A percentile compares a stretch with the other conserved stretches of the same genome.
Conservation (phyloP, 139 green algal genomes). For the Chlorella sp. region DNA sequence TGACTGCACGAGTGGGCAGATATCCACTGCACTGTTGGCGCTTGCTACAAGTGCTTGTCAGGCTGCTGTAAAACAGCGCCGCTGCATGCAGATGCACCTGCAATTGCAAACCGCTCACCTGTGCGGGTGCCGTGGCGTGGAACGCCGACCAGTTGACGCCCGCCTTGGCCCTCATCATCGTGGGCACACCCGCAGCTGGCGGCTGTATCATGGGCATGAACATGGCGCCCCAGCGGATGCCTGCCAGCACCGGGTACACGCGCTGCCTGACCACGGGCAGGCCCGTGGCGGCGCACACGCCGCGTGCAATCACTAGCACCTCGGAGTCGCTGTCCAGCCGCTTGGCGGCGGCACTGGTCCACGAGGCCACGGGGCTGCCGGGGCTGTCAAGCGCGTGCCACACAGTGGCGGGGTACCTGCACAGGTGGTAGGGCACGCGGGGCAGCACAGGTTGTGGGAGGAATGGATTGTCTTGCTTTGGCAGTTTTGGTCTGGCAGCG, state of each 20-base stretch:
- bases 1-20: too few species aligned
- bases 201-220: neutral
- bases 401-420: neutral
- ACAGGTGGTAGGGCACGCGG: too few species aligned
- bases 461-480: too few species aligned
- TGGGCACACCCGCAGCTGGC: neutral
- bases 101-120: neutral
- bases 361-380: neutral
- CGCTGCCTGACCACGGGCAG: neutral
- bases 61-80: too few species aligned
- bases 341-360: neutral
- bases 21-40: too few species aligned
- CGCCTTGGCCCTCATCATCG: too few species aligned
- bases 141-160: neutral
- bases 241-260: neutral
- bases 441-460: too few species aligned
- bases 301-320: neutral
- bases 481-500: too few species aligned
- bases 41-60: too few species aligned
- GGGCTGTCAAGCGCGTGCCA: neutral
- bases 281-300: neutral
- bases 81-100: too few species aligned
- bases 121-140: neutral
- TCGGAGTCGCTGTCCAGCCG: neutral
- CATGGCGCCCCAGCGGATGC: neutral